Evolutionary conservation across 768 basidiomycete genomes (phyloP), one percentile per base, ranked within the genome.

Genomic region (Lepiota subincarnata): DNA sequence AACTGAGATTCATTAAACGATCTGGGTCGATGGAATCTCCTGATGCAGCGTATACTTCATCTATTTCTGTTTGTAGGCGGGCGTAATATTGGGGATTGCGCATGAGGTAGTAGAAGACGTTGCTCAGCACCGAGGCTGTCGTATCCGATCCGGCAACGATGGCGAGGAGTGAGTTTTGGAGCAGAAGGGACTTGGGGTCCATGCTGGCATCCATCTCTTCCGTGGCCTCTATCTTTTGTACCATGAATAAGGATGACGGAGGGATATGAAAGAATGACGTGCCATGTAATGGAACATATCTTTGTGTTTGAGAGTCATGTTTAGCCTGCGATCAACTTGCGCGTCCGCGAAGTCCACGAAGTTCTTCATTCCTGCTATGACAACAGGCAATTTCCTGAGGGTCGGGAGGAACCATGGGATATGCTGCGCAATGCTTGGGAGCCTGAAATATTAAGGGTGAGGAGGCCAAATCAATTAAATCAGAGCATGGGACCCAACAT

Each of bases 121-220:
- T 64, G 8, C 59, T 50, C 2, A 69, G 48, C 14, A 63, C 64
- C 0, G 65, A 58, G 0, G 68, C 56, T 1, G 63, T 63, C 0
- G 70, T 70, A 50, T 69, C 67, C 4, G 69, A 68, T n/a, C 68
- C 69, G 6, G 69, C 69, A 1, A 70, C 59, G 35, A 70, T 67
- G 7, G 67, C 58, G 12, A 69, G 55, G 18, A 62, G 56, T 2
- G 63, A 48, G 26, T 68, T 64, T 3, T 57, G 58, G 1, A 65
- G 48, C 13, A 65, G 57, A 16, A 57, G 47, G 2, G 18, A 46
- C 35, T 44, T 41, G 18, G 51, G 54, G 13, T 55, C 45, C 50
- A 22, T 35, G 50, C 38, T 39, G 19, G 42, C 46, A 41, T 37
- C 45, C 26, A 12, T 6, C 50, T 52, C 36, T 28, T 62, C 61